Evolutionary conservation across 345 rosid genomes (phyloP), one percentile per base, ranked within the genome.

Genomic region (Microthlaspi erraticum): DNA sequence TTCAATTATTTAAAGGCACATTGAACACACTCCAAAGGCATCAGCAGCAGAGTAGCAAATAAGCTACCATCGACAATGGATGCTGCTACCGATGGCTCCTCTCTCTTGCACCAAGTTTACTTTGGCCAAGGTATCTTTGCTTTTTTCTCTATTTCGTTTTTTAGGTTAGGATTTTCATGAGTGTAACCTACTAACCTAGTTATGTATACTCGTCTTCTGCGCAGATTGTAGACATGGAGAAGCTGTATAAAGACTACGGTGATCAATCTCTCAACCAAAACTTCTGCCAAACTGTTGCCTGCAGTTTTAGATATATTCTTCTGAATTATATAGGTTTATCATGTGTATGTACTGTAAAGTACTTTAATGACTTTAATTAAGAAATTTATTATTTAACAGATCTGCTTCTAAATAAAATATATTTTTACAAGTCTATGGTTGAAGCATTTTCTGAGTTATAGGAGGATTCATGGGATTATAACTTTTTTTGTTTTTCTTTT

Each of bases 211-310:
- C 4, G 14, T 64, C 8, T 34, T 16, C 10, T 68, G 43, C 19
- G 64, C 60, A 89, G 98, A 80, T 92, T 60, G 74, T 83, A 73
- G 91, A 92, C 65, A 75, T 92, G 92, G 87, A 89, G 82, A 83
- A 52, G 64, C 80, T 77, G n/a, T 86, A 79, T 70, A 89, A 85
- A 81, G 88, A 85, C 49, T 72, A 79, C 34, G 86, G 92, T 56
- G 81, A 82, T 53, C 82, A 78, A 38, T 60, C 88, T 36, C 64
- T 86, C 72, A 65, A 66, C 46, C 77, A 48, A n/a, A 88, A 87
- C 44, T 83, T 84, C 23, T 92, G 94, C 68, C 76, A 81, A 60
- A 72, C 75, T 10, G 84, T 92, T 74, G 96, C 98, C 20, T 72
- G 78, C 38, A 78, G 65, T 64, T 90, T 88, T 80, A 86, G 87